These are phyloP conservation scores for Acidiella bohemica DNA, from an alignment of 495 filamentous ascomycete species.

Conservation along the genomic window DNA sequence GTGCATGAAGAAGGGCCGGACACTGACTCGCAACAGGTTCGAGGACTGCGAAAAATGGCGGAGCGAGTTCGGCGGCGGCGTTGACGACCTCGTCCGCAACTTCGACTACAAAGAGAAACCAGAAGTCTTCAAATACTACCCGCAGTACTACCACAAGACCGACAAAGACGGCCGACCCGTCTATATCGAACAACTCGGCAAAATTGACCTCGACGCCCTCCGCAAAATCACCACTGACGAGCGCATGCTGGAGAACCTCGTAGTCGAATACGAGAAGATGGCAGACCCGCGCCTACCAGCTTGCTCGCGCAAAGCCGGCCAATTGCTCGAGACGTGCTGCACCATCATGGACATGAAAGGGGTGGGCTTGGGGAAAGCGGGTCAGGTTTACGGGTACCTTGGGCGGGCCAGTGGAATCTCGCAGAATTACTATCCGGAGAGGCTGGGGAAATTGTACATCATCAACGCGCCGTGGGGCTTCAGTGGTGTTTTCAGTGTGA, in stretches of 20 bases:
- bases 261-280: constrained; percentile 92
- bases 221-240: constrained; percentile 85
- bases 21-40: constrained; percentile 44
- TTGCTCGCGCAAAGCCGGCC: constrained; percentile 82
- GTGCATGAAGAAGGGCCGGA: not conserved
- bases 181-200: constrained; percentile 92
- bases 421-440: constrained; percentile 97
- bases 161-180: constrained; percentile 96
- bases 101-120: constrained; percentile 87
- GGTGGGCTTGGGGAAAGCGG: constrained; percentile 66
- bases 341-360: constrained; percentile 94
- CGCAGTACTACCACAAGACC: constrained; percentile 98
- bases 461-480: constrained; percentile 98
- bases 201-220: constrained; percentile 80
- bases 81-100: constrained; percentile 66
- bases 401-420: constrained; percentile 54
- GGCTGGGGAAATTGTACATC: constrained; percentile 74
- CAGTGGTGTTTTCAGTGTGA: constrained; percentile 61
- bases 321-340: constrained; percentile 92
- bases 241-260: constrained; percentile 90
- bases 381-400: constrained; percentile 63
- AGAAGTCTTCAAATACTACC: constrained; percentile 82
- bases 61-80: constrained; percentile 53
- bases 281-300: constrained; percentile 85
- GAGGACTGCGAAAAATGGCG: constrained; percentile 83